phyloP scores from a whole-genome alignment of 192 early-diverging fungal genomes.

The Phycomyces blakesleeanus region DNA sequence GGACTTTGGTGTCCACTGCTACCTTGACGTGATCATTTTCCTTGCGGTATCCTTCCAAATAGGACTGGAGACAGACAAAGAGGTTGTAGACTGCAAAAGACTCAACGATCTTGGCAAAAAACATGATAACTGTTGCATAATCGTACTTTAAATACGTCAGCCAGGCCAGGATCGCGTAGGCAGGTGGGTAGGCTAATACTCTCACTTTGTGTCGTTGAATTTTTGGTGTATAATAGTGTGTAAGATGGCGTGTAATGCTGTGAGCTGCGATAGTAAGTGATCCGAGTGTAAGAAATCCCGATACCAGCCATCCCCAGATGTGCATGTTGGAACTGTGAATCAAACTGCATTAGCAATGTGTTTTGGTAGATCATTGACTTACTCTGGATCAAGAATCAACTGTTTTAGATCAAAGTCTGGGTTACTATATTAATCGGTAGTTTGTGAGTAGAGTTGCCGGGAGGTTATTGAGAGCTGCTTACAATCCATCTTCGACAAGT shows the following conservation, averaged over 20 bases:
- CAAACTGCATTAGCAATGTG: background rate
- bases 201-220: conserved; percentile 27
- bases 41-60: conserved; percentile 28
- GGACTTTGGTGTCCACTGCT: conserved; percentile 15
- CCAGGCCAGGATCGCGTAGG: conserved; percentile 29
- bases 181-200: conserved; percentile 23
- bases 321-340: conserved; percentile 25
- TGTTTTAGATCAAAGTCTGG: conserved; percentile 25
- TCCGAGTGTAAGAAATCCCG: conserved; percentile 25
- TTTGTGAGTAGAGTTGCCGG: background rate
- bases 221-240: conserved; percentile 14
- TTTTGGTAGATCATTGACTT: background rate
- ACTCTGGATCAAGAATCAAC: conserved; percentile 24
- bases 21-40: conserved; percentile 21
- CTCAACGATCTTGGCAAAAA: conserved; percentile 35
- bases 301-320: conserved; percentile 33
- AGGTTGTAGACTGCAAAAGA: conserved; percentile 40
- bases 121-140: conserved; percentile 35
- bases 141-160: conserved; percentile 32
- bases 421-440: conserved; percentile 15
- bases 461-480: background rate
- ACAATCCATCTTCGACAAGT: conserved; percentile 28
- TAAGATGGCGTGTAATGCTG: conserved; percentile 22
- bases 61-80: conserved; percentile 27
- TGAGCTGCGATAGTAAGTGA: conserved; percentile 20